A percentile compares a stretch with the other conserved stretches of the same genome.
Evolutionary conservation across 768 basidiomycete genomes (phyloP).

Genomic region (Sporobolomyces pararoseus): DNA sequence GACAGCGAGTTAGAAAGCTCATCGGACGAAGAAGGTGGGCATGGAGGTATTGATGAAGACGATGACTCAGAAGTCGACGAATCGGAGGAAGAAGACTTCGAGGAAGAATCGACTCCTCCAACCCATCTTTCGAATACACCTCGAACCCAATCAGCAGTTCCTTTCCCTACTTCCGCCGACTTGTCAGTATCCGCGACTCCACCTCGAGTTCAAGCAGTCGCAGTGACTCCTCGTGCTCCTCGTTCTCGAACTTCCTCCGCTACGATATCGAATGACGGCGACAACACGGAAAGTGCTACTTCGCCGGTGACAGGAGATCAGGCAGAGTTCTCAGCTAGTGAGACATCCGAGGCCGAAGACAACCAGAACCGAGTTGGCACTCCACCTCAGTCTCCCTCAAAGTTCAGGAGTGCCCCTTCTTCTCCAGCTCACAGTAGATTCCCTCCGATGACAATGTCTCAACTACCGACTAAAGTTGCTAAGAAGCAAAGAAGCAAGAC

Average conservation of each 20-base stretch:
- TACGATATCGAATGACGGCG: constrained; percentile 8
- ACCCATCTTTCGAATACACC: not conserved
- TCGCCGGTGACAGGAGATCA: constrained; percentile 2
- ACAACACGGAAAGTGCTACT: not conserved
- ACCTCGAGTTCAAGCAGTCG: constrained; percentile 3
- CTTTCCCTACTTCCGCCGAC: not conserved
- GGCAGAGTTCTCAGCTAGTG: not conserved
- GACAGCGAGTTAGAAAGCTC: constrained; percentile 19
- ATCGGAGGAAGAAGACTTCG: constrained; percentile 13
- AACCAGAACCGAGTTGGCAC: not conserved
- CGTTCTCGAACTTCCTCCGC: constrained; percentile 24
- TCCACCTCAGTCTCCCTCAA: constrained; percentile 4
- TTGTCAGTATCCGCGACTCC: not conserved
- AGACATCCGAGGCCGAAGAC: not conserved
- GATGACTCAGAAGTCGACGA: constrained; percentile 34
- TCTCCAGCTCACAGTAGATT: not conserved
- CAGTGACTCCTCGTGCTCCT: not conserved
- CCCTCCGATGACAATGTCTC: not conserved
- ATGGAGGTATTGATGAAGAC: constrained; percentile 35
- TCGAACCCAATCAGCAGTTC: not conserved
- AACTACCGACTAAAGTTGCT: not conserved
- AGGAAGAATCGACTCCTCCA: not conserved
- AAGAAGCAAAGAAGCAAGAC: not conserved
- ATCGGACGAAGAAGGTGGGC: not conserved
- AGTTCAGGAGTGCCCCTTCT: constrained; percentile 15